A percentile compares a stretch with the other conserved stretches of the same genome.
phyloP scores from a whole-genome alignment of 139 green algal genomes.

The Chlorella vulgaris region DNA sequence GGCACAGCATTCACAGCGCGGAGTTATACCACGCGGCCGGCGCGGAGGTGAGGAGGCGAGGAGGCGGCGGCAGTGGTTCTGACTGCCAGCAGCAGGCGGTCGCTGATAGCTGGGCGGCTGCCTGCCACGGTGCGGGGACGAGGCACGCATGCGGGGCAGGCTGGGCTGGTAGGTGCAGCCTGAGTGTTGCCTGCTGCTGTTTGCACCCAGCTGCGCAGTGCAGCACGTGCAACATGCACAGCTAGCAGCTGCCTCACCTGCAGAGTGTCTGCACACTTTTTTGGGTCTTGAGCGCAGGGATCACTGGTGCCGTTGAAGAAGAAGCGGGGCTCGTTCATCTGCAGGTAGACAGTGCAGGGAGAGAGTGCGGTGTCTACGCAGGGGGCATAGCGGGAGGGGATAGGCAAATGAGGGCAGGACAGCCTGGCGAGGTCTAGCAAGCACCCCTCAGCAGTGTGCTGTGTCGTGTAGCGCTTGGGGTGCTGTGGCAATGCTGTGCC shows the following conservation, averaged over 20 bases:
- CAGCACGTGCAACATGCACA: neutral
- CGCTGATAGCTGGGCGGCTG: too few relatives aligned
- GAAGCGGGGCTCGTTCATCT: slow-evolving; percentile 56
- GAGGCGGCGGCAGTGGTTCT: neutral
- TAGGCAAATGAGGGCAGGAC: neutral
- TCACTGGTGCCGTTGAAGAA: slow-evolving; percentile 20
- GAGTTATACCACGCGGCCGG: too few relatives aligned
- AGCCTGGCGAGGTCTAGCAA: neutral
- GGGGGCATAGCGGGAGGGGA: neutral
- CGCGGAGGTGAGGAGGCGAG: neutral
- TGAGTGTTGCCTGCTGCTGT: too few relatives aligned
- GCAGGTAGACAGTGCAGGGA: neutral
- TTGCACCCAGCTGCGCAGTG: too few relatives aligned
- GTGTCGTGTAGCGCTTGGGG: too few relatives aligned
- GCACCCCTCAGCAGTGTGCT: neutral
- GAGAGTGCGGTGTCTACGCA: neutral
- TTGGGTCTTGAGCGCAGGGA: slow-evolving; percentile 22
- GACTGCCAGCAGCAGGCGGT: too few relatives aligned
- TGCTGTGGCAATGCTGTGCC: neutral
- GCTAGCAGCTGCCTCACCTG: neutral
- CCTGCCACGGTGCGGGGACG: too few relatives aligned
- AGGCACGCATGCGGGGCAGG: too few relatives aligned
- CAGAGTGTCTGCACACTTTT: neutral
- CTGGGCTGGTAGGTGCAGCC: too few relatives aligned
- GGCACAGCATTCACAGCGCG: neutral